A percentile compares a stretch with the other conserved stretches of the same genome.
Evolutionary conservation across 257 asterid genomes (phyloP).

Genomic region (Solanum commersonii): DNA sequence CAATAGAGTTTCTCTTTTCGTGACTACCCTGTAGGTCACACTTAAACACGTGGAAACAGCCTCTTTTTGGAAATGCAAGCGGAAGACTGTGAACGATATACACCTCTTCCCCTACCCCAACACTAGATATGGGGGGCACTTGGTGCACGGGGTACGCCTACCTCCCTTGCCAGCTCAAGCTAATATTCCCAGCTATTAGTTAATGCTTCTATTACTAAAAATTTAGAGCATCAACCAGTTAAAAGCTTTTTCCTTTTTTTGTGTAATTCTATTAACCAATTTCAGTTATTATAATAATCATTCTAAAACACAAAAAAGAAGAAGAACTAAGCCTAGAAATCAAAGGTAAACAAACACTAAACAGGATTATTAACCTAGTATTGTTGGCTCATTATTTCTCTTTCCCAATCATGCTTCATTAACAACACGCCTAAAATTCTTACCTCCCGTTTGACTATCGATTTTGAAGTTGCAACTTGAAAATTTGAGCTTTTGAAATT

Average conservation of each 20-base stretch:
- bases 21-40: neutral
- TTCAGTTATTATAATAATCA: neutral
- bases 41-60: neutral
- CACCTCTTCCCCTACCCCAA: neutral
- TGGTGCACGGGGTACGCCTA: neutral
- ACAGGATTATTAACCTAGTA: neutral
- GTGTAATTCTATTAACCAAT: neutral
- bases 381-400: neutral
- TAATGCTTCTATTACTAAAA: neutral
- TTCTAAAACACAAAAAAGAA: neutral
- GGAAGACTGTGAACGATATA: neutral
- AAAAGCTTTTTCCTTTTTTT: neutral
- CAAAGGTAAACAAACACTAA: neutral
- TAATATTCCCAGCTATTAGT: neutral
- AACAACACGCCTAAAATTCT: neutral
- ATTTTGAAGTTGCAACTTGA: neutral
- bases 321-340: neutral
- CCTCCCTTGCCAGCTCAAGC: neutral
- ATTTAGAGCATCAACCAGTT: neutral
- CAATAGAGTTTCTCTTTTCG: neutral
- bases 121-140: neutral
- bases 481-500: neutral
- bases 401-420: neutral
- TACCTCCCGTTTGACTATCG: neutral
- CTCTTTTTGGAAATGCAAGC: neutral